Evolutionary conservation across 179 eudicot genomes (phyloP).

Genomic region (Silene noctiflora): DNA sequence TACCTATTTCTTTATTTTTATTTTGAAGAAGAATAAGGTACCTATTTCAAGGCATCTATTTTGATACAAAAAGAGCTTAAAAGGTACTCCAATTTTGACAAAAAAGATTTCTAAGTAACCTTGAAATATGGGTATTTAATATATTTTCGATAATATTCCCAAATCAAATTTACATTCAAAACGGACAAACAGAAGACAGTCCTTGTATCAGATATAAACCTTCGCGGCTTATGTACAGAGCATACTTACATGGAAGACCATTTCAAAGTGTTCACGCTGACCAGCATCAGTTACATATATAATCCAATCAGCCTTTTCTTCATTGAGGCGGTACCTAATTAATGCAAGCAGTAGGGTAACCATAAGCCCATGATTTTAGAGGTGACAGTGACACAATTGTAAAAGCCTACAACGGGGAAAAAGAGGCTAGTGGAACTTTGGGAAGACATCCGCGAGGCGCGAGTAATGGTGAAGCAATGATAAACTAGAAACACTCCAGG

Average conservation of each 20-base stretch:
- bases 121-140: too few relatives aligned
- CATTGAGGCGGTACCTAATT: conserved; percentile 91
- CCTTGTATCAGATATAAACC: background rate
- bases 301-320: conserved; percentile 97
- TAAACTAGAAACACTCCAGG: background rate
- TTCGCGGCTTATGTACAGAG: conserved; percentile 3
- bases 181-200: too few relatives aligned
- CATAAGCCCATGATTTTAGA: too few relatives aligned
- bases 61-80: too few relatives aligned
- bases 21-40: too few relatives aligned
- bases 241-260: conserved; percentile 73
- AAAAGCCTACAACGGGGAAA: background rate
- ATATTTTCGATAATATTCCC: too few relatives aligned
- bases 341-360: background rate
- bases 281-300: conserved; percentile 96
- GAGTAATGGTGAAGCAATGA: background rate
- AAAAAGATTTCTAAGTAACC: too few relatives aligned
- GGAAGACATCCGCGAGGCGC: background rate
- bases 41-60: too few relatives aligned
- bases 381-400: background rate
- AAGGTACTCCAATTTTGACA: too few relatives aligned
- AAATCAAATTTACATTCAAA: too few relatives aligned
- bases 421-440: background rate
- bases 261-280: conserved; percentile 94
- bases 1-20: too few relatives aligned